These are phyloP conservation scores for Malus sieversii DNA, from an alignment of 306 rosid species.

Conservation along the genomic window DNA sequence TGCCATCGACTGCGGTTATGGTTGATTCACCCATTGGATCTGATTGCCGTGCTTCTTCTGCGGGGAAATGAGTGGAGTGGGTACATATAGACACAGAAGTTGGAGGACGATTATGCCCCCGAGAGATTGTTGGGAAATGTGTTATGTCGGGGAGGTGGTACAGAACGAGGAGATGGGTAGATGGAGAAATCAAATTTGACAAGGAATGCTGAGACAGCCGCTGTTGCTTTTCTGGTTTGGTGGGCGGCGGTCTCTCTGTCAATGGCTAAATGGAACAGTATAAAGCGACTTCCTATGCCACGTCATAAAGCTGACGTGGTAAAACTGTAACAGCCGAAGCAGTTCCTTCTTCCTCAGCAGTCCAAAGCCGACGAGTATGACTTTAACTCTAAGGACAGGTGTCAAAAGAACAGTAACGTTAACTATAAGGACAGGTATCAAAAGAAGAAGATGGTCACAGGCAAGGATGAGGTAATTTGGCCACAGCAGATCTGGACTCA, in stretches of 20 bases:
- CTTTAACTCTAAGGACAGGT: too few species aligned
- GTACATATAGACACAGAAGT: not conserved
- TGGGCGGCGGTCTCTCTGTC: not conserved
- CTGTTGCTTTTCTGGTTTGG: not conserved
- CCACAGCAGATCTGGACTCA: not conserved
- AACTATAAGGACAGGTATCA: too few species aligned
- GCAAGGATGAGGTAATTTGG: too few species aligned
- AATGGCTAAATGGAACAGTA: not conserved
- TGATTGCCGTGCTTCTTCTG: not conserved
- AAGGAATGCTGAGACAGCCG: too few species aligned
- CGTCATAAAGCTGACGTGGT: not conserved
- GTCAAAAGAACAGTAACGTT: too few species aligned
- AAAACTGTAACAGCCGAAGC: not conserved
- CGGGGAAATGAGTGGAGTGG: not conserved
- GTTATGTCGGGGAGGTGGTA: not conserved
- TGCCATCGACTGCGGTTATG: slow-evolving; percentile 44
- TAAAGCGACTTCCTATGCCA: not conserved
- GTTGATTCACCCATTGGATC: slow-evolving; percentile 16
- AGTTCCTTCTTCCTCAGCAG: not conserved
- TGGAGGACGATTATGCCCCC: not conserved
- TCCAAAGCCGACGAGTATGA: too few species aligned
- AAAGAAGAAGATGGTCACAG: too few species aligned
- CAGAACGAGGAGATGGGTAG: not conserved
- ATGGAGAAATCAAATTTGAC: not conserved
- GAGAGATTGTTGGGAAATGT: not conserved